These are phyloP conservation scores for Cryptosporidium muris DNA, from an alignment of 169 alveolate genomes.

Conservation along the genomic window DNA sequence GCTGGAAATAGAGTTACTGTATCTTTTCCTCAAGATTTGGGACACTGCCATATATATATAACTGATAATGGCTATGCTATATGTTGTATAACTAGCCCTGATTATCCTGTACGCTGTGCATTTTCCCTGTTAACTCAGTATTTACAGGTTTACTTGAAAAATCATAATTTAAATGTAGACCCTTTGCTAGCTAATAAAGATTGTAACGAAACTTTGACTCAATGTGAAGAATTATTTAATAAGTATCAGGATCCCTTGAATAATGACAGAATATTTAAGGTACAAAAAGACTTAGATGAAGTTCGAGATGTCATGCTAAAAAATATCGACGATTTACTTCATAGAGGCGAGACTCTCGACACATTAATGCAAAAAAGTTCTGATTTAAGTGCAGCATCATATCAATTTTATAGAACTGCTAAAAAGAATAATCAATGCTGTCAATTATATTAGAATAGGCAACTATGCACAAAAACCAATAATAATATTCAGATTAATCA, in stretches of 20 bases:
- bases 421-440: constrained; percentile 91
- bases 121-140: constrained; percentile 77
- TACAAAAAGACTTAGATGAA: constrained; percentile 91
- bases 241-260: constrained; percentile 91
- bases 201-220: constrained; percentile 80
- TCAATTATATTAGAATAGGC: constrained; percentile 74
- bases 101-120: constrained; percentile 86
- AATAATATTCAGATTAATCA: not conserved
- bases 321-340: constrained; percentile 84
- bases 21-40: constrained; percentile 85
- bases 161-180: constrained; percentile 48
- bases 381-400: constrained; percentile 85
- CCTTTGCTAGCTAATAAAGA: constrained; percentile 47
- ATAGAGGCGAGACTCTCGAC: constrained; percentile 94
- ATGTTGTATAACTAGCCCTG: constrained; percentile 77
- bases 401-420: constrained; percentile 89
- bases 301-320: constrained; percentile 84
- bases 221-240: constrained; percentile 83
- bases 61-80: constrained; percentile 75
- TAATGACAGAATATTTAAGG: constrained; percentile 90
- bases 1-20: constrained; percentile 86
- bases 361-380: constrained; percentile 90
- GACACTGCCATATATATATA: constrained; percentile 78
- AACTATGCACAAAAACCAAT: not conserved
- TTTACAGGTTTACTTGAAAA: constrained; percentile 32